Percentiles rank a stretch among this genome's conserved stretches.
These are phyloP conservation scores for Fonsecaea monophora DNA, from an alignment of 2,329 filamentous ascomycete species.

Conservation along the genomic window DNA sequence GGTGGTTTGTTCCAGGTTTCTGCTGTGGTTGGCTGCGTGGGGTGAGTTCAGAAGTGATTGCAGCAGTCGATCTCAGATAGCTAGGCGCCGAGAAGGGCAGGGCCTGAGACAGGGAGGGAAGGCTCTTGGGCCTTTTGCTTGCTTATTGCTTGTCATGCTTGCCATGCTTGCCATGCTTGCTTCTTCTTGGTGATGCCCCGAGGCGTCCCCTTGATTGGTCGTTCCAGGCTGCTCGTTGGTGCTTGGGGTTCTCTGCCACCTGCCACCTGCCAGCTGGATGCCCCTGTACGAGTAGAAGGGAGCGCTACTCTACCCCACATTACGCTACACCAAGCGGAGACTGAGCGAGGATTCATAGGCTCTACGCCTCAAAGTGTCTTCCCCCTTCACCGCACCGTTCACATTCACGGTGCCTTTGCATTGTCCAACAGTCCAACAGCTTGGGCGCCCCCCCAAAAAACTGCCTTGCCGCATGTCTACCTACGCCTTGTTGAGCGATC, in stretches of 20 bases:
- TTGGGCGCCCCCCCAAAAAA: neutral
- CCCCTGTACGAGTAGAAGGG: neutral
- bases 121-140: neutral
- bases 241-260: conserved; percentile 1
- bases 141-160: conserved; percentile 7
- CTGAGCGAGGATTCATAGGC: no score
- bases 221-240: neutral
- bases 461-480: neutral
- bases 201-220: neutral
- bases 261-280: neutral
- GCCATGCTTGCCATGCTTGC: conserved; percentile 8
- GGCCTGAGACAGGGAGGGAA: neutral
- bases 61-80: neutral
- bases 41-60: neutral
- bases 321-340: conserved; percentile 5
- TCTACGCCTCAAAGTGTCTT: neutral
- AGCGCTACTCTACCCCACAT: conserved; percentile 8
- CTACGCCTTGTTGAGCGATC: neutral
- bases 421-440: no score
- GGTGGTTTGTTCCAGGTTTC: neutral
- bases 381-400: neutral
- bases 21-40: neutral
- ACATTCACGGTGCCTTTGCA: no score
- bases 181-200: neutral
- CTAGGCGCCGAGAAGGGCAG: neutral